These are phyloP conservation scores for Cubamyces lactineus DNA, from an alignment of 768 basidiomycete species.

Conservation along the genomic window DNA sequence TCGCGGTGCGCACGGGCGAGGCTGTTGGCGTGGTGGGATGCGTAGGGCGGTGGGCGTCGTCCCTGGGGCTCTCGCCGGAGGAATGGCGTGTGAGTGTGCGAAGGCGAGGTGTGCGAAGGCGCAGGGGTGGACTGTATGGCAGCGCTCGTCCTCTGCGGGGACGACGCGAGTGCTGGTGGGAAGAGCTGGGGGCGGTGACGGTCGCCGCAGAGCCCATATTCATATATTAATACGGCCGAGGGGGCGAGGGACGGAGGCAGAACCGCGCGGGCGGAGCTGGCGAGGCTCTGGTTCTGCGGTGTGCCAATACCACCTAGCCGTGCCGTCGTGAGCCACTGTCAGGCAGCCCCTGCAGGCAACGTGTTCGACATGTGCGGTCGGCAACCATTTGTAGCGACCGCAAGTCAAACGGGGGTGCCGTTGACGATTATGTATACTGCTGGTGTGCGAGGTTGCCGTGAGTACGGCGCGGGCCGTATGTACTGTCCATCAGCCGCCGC, in stretches of 20 bases:
- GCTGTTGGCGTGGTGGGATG: background rate
- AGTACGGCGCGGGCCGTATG: background rate
- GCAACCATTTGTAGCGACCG: slow-evolving; percentile 18
- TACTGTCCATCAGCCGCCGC: background rate
- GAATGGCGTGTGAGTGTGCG: slow-evolving; percentile 1
- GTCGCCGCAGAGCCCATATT: slow-evolving; percentile 12
- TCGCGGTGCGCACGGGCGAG: too few species aligned
- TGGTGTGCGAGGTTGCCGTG: background rate
- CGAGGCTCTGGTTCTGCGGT: background rate
- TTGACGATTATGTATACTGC: slow-evolving; percentile 9
- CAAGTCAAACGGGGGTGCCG: slow-evolving; percentile 22
- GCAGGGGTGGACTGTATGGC: slow-evolving; percentile 11
- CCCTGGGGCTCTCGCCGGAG: slow-evolving; percentile 6
- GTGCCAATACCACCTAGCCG: too few species aligned
- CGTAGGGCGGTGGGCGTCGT: background rate
- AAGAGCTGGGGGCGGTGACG: background rate
- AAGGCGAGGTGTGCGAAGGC: slow-evolving; percentile 9
- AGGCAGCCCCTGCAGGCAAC: slow-evolving; percentile 14
- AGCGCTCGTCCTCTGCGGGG: background rate
- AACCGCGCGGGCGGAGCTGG: slow-evolving; percentile 12
- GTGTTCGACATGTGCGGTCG: slow-evolving; percentile 27
- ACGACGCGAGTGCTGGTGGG: background rate
- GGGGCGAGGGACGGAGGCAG: too few species aligned
- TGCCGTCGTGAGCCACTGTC: background rate
- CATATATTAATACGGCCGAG: background rate